These are phyloP conservation scores for Pascua guehoae DNA, from an alignment of 1,284 basidiomycete genomes.

Conservation along the genomic window DNA sequence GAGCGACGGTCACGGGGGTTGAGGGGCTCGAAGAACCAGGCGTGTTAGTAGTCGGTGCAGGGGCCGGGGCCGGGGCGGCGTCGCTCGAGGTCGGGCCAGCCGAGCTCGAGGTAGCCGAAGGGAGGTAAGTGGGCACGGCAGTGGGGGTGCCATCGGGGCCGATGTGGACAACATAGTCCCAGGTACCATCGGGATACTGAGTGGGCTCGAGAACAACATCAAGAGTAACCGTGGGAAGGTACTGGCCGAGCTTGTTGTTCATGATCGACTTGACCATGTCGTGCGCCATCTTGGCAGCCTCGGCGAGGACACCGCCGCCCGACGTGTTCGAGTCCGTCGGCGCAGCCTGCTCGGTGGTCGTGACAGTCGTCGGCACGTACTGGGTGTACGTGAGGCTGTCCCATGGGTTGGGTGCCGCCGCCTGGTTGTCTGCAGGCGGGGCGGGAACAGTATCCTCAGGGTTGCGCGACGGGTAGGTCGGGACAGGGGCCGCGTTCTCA, in stretches of 20 bases:
- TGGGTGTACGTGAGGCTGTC: conserved; percentile 38
- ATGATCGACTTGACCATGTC: conserved; percentile 26
- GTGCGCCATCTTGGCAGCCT: conserved; percentile 31
- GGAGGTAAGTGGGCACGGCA: conserved; percentile 38
- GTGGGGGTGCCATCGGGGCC: conserved; percentile 47
- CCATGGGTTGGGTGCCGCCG: conserved; percentile 19
- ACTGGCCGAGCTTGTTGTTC: conserved; percentile 29
- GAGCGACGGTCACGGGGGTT: conserved; percentile 2
- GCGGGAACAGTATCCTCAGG: neutral
- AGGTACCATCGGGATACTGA: conserved; percentile 46
- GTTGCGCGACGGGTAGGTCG: conserved; percentile 1
- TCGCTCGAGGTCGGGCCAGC: neutral
- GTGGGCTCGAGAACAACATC: conserved; percentile 46
- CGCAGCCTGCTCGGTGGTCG: conserved; percentile 4
- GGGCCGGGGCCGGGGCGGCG: neutral
- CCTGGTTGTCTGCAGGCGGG: conserved; percentile 15
- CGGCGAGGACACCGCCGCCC: conserved; percentile 9
- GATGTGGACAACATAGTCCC: conserved; percentile 47
- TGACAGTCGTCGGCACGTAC: conserved; percentile 20
- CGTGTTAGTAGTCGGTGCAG: conserved; percentile 1
- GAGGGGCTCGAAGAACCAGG: neutral
- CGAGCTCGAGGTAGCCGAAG: conserved; percentile 5
- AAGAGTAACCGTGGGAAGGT: conserved; percentile 47
- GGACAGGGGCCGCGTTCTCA: conserved; percentile 12
- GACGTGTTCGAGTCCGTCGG: conserved; percentile 10